phyloP scores from a whole-genome alignment of 805 yeast species.

The Candida oleophila region DNA sequence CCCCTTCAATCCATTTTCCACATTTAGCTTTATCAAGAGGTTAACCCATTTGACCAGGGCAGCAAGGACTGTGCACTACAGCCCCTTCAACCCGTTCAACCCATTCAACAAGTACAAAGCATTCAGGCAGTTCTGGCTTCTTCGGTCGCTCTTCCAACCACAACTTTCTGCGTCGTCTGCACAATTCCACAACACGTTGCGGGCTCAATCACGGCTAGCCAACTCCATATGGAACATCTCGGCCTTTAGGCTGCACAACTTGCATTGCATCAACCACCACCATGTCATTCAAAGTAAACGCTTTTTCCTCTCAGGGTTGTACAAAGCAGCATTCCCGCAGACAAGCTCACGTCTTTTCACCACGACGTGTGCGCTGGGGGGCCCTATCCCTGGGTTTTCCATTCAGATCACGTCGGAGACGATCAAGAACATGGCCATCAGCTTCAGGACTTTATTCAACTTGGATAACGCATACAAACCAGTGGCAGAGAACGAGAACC shows the following conservation, averaged over 20 bases:
- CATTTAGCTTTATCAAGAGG: neutral
- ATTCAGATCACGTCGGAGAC: constrained; percentile 5
- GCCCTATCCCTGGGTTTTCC: constrained; percentile 7
- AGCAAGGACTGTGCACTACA: neutral
- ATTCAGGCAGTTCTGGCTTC: neutral
- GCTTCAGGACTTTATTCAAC: constrained; percentile 6
- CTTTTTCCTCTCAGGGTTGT: constrained; percentile 1
- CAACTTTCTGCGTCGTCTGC: neutral
- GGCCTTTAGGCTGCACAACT: constrained; percentile 3
- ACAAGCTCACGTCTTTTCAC: constrained; percentile 2
- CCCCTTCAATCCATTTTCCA: constrained; percentile 5
- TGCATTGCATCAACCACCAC: neutral
- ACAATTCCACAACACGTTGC: neutral
- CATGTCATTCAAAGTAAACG: neutral
- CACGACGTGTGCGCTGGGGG: constrained; percentile 5
- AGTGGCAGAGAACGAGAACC: neutral
- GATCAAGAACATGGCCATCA: constrained; percentile 6
- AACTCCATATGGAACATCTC: constrained; percentile 6
- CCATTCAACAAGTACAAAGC: constrained; percentile 4
- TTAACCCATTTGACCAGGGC: neutral
- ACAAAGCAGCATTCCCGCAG: constrained; percentile 2
- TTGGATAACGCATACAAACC: constrained; percentile 6
- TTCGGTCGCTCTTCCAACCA: neutral
- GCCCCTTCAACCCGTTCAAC: constrained; percentile 4
- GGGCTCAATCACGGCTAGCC: neutral